Evolutionary conservation across 148 eudicot genomes (phyloP).

Genomic region (Rhododendron molle): DNA sequence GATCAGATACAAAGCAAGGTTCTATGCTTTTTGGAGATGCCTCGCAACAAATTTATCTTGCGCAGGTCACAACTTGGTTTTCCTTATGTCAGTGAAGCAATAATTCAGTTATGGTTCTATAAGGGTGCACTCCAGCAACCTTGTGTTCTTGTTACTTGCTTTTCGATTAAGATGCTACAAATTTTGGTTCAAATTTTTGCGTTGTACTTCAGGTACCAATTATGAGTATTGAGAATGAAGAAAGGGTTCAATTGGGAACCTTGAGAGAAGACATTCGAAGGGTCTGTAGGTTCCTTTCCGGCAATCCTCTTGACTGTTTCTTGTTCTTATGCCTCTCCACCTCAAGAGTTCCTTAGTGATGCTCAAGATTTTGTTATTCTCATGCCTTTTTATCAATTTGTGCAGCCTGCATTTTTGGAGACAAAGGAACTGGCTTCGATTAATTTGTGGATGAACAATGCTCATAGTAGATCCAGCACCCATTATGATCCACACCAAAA

Average conservation of each 20-base stretch:
- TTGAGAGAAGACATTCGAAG: constrained; percentile 63
- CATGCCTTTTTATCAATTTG: constrained; percentile 9
- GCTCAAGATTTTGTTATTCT: not conserved
- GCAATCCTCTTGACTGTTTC: not conserved
- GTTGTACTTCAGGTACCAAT: constrained; percentile 65
- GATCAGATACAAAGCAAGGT: constrained; percentile 25
- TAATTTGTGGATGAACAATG: constrained; percentile 95
- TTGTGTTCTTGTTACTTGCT: not conserved
- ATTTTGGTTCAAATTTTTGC: not conserved
- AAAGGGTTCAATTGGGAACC: constrained; percentile 53
- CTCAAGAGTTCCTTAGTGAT: constrained; percentile 1
- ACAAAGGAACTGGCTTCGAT: constrained; percentile 50
- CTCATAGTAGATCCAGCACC: constrained; percentile 72
- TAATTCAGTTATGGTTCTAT: not conserved
- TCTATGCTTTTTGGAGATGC: constrained; percentile 34
- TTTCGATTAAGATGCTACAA: not conserved
- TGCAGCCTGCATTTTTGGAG: constrained; percentile 69
- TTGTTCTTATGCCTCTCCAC: not conserved
- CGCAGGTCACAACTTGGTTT: constrained; percentile 57
- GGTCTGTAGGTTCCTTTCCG: constrained; percentile 34
- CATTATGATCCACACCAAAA: constrained; percentile 98
- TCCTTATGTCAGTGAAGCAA: not conserved
- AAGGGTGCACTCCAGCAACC: not conserved
- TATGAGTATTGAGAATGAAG: constrained; percentile 58
- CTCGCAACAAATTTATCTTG: constrained; percentile 67